A percentile compares a stretch with the other conserved stretches of the same genome.
Conservation (phyloP, 2,329 filamentous ascomycete species). For the Fusarium temperatum region DNA sequence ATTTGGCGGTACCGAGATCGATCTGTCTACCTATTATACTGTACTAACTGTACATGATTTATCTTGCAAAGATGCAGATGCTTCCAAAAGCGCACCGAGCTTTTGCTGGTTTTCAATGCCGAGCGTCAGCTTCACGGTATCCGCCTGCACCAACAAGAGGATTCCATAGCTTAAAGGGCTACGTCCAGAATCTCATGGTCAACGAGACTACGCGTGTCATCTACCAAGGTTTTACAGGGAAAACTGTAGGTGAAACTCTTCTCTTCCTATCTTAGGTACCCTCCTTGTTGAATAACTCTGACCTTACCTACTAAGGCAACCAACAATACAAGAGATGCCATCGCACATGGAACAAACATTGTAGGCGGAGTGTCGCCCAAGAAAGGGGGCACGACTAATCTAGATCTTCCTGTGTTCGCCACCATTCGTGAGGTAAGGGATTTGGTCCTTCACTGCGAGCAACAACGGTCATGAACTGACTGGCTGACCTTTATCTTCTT, state of each 20-base stretch:
- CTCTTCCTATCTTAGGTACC: neutral
- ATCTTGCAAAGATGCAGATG: too few relatives aligned
- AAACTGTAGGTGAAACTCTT: neutral
- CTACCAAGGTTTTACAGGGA: neutral
- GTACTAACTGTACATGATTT: too few relatives aligned
- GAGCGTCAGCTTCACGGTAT: accelerated
- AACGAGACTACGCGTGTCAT: neutral
- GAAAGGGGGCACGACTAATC: neutral
- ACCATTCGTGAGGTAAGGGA: neutral
- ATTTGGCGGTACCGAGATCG: neutral
- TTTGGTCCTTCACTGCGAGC: neutral
- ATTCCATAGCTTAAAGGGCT: too few relatives aligned
- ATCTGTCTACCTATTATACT: neutral
- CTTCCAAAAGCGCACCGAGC: too few relatives aligned
- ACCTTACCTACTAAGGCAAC: neutral
- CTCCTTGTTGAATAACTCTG: neutral
- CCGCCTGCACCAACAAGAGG: too few relatives aligned
- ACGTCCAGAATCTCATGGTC: too few relatives aligned
- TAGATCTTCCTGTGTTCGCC: neutral
- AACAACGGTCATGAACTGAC: neutral
- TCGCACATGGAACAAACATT: neutral
- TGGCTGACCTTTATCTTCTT: neutral
- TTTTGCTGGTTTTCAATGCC: too few relatives aligned
- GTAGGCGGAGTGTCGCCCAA: neutral
- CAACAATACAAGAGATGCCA: neutral